Base-by-base conservation (phyloP, 306 rosid species). In the Clitoria ternatea region DNA sequence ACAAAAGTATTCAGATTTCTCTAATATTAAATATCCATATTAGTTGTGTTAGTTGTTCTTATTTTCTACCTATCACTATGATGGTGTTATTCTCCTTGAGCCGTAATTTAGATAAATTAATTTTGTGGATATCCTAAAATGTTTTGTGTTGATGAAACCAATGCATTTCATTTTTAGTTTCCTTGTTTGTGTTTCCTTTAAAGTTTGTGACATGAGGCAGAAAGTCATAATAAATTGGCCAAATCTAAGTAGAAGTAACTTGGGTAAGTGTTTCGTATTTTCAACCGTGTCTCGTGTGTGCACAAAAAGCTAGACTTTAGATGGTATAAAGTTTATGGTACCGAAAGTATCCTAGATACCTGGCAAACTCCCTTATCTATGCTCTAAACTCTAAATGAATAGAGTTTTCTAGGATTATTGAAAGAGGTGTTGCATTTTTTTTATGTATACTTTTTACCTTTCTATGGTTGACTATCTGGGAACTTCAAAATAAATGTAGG, bases 401-500 rank as follows among this genome's bases (percentile, higher is more conserved):
- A 6, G 23, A 30, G 11, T 1, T 55, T 24, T 30, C 64, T 67
- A 48, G 72, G n/a, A n/a, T n/a, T 48, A 44, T 63, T 13, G 50
- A 20, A 59, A 43, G 13, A 39, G 9, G 12, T 55, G 42, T 61
- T 77, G 15, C 49, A 22, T 62, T 70, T 72, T 27, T 9, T 33
- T 23, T 53, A 32, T 27, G 8, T 49, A 23, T 33, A 36, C 49
- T 43, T 24, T 27, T 17, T 8, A 6, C 39, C 60, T 54, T 72
- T 36, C 40, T 42, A 29, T 48, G 71, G 39, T 57, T 77, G 70
- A 75, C 55, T 70, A 17, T 32, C 32, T 77, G 61, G 79, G 61
- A 61, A 27, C 61, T 67, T 70, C 74, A 66, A 74, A 61, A 44
- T 69, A 60, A 65, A 63, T 84, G 81, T 69, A 95, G 99, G 97